A percentile compares a stretch with the other conserved stretches of the same genome.
phyloP scores from a whole-genome alignment of 768 basidiomycete species.

The Saitozyma sp. region DNA sequence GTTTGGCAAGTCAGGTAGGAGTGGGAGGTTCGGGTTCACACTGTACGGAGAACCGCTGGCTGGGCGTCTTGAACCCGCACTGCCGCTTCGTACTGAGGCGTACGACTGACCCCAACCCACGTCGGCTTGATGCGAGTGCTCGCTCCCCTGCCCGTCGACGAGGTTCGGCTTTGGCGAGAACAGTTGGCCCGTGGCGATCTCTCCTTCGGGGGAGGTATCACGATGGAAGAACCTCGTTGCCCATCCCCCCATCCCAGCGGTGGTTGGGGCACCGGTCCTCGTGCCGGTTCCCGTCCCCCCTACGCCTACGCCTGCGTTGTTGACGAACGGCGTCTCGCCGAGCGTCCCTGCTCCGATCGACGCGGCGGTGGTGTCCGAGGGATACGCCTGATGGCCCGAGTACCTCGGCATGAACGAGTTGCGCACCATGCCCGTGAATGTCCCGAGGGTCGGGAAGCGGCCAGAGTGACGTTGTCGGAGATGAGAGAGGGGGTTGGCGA shows the following conservation, averaged over 20 bases:
- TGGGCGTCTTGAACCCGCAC: no score
- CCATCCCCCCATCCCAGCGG: slow-evolving; percentile 9
- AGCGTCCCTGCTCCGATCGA: not conserved
- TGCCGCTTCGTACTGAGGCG: no score
- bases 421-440: not conserved
- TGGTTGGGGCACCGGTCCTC: no score
- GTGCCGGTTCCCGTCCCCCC: not conserved
- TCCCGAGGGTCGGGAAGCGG: slow-evolving; percentile 7
- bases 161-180: not conserved
- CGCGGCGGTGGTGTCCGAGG: not conserved
- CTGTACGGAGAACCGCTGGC: no score
- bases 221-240: slow-evolving; percentile 6
- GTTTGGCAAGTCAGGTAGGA: no score
- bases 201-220: not conserved
- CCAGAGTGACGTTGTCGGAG: not conserved
- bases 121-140: not conserved
- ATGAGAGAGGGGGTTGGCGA: slow-evolving; percentile 5
- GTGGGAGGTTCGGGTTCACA: no score
- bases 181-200: not conserved
- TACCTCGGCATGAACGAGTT: slow-evolving; percentile 1
- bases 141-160: not conserved
- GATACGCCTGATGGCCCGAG: not conserved
- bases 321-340: not conserved
- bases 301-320: not conserved
- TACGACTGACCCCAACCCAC: no score